Conservation (phyloP, 768 basidiomycete genomes). For the Trametes meyenii region DNA sequence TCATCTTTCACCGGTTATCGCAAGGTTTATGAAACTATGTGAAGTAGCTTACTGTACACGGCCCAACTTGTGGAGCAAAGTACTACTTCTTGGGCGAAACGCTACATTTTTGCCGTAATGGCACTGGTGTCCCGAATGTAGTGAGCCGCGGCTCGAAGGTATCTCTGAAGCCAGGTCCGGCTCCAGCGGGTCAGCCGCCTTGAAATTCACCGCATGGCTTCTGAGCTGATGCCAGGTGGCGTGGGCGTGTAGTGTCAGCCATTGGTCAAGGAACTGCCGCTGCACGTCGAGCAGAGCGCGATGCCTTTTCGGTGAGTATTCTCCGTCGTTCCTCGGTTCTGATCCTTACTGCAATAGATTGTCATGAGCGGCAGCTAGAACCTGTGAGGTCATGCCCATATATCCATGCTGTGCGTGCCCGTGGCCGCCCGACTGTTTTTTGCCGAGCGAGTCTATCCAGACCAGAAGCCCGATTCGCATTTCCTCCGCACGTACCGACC, state of each 20-base stretch:
- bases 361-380: conserved; percentile 2
- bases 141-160: not conserved
- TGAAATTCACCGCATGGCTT: not conserved
- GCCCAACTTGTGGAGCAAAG: not conserved
- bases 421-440: not conserved
- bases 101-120: not conserved
- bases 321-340: conserved; percentile 14
- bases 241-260: conserved; percentile 13
- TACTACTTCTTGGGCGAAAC: not conserved
- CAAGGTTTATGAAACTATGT: too few species aligned
- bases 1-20: too few species aligned
- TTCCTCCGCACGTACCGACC: conserved; percentile 5
- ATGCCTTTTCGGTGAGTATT: conserved; percentile 8
- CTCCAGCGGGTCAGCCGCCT: conserved; percentile 1
- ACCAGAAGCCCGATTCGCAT: not conserved
- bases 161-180: not conserved
- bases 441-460: not conserved
- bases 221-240: conserved; percentile 11
- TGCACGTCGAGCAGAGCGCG: conserved; percentile 1
- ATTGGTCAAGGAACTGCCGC: conserved; percentile 1
- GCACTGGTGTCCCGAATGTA: not conserved
- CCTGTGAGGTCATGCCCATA: conserved; percentile 6
- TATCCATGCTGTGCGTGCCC: not conserved
- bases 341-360: not conserved
- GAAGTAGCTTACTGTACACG: not conserved